phyloP scores from a whole-genome alignment of 192 early-diverging fungal species.

The Pilobolus umbonatus region DNA sequence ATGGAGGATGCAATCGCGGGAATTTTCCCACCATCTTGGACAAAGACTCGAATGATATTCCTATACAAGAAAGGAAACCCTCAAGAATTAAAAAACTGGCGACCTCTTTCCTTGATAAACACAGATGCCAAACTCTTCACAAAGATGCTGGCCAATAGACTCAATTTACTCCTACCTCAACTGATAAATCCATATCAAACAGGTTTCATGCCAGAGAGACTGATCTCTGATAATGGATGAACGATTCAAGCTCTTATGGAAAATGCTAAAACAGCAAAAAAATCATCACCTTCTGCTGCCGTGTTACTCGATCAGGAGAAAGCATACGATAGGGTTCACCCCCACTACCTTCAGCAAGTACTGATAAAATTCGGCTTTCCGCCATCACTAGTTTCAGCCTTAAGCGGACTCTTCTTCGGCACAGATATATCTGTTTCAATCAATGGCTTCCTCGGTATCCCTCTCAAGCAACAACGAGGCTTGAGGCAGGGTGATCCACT shows the following conservation, averaged over 20 bases:
- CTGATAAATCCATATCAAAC: constrained; percentile 10
- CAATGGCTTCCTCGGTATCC: constrained; percentile 5
- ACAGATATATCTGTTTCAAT: constrained; percentile 19
- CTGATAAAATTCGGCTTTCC: constrained; percentile 17
- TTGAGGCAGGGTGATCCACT: constrained; percentile 31
- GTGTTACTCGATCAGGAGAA: constrained; percentile 20
- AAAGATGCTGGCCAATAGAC: neutral
- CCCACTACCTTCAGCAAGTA: constrained; percentile 8
- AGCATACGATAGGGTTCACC: constrained; percentile 24
- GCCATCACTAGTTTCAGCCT: neutral
- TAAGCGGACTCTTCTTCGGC: constrained; percentile 19
- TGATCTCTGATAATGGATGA: constrained; percentile 11
- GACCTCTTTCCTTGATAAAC: neutral
- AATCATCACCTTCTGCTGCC: neutral
- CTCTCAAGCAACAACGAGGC: constrained; percentile 15
- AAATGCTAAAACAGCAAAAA: neutral
- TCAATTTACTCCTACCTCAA: neutral
- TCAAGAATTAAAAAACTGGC: neutral
- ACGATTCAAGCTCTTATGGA: constrained; percentile 3
- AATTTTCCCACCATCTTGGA: neutral
- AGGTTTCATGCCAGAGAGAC: neutral
- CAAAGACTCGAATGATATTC: constrained; percentile 13
- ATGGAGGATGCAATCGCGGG: neutral
- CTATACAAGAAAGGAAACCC: constrained; percentile 17
- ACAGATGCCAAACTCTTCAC: neutral